Conservation (phyloP, 129 eudicot genomes). For the Centaurea solstitialis region DNA sequence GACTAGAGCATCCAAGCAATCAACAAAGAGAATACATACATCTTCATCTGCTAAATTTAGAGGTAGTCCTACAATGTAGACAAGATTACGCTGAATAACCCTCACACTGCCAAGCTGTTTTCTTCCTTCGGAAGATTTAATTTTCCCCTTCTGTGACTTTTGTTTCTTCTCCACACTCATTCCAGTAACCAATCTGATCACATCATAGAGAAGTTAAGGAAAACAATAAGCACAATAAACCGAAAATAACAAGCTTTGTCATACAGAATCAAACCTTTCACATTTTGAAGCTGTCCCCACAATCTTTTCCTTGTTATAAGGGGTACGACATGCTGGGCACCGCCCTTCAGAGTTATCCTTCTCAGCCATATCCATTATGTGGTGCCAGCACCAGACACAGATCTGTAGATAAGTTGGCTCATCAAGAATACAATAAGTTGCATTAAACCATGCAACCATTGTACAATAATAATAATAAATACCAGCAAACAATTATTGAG, state of each 20-base stretch:
- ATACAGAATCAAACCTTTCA: conserved; percentile 42
- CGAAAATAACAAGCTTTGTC: neutral
- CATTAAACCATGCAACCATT: neutral
- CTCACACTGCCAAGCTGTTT: conserved; percentile 56
- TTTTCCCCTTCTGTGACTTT: conserved; percentile 54
- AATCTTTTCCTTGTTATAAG: conserved; percentile 63
- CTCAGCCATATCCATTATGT: conserved; percentile 74
- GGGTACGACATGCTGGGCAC: conserved; percentile 73
- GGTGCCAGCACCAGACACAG: conserved; percentile 84
- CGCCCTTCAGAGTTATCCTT: conserved; percentile 61
- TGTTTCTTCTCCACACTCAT: conserved; percentile 43
- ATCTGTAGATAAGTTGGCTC: conserved; percentile 38
- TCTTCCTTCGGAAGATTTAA: conserved; percentile 48
- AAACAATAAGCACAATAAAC: neutral
- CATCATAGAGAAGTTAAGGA: neutral
- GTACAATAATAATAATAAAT: neutral
- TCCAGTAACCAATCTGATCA: conserved; percentile 43
- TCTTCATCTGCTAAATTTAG: conserved; percentile 64
- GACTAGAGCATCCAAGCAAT: neutral
- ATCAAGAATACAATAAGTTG: neutral
- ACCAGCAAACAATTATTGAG: neutral
- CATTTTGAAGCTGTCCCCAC: conserved; percentile 49
- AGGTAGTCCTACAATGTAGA: conserved; percentile 57
- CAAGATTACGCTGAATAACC: conserved; percentile 65
- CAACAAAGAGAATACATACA: conserved; percentile 29